A percentile compares a stretch with the other conserved stretches of the same genome.
Conservation (phyloP, 805 yeast species). For the Sugiyamaella mastotermitis region DNA sequence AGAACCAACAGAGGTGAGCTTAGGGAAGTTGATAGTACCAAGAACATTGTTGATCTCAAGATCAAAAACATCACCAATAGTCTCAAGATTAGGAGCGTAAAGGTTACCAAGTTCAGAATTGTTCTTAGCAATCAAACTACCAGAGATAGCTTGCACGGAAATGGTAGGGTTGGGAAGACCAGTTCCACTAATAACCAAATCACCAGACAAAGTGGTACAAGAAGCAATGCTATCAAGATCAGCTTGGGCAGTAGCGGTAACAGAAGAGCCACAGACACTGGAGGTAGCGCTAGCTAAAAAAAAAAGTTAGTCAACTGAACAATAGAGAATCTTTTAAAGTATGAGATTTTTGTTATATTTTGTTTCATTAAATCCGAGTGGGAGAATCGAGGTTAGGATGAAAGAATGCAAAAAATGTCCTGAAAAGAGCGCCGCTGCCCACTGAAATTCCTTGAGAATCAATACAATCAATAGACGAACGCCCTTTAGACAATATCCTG, state of each 20-base stretch:
- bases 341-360: no score
- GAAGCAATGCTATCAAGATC: conserved; percentile 68
- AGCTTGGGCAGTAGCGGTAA: conserved; percentile 64
- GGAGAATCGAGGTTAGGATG: no score
- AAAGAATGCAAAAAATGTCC: no score
- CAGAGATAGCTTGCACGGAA: conserved; percentile 72
- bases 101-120: conserved; percentile 58
- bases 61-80: conserved; percentile 65
- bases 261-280: conserved; percentile 8
- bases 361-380: no score
- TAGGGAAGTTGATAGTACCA: conserved; percentile 64
- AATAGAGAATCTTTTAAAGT: no score
- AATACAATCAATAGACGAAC: no score
- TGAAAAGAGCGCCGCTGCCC: no score
- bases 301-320: no score
- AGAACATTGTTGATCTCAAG: conserved; percentile 62
- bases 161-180: no score
- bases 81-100: conserved; percentile 72
- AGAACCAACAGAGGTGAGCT: conserved; percentile 74
- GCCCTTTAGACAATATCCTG: no score
- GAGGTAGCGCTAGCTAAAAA: no score
- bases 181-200: conserved; percentile 66
- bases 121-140: conserved; percentile 62
- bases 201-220: conserved; percentile 80
- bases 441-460: no score